Evolutionary conservation across 2,329 filamentous ascomycete genomes (phyloP).

Genomic region (Fusarium albosuccineum): DNA sequence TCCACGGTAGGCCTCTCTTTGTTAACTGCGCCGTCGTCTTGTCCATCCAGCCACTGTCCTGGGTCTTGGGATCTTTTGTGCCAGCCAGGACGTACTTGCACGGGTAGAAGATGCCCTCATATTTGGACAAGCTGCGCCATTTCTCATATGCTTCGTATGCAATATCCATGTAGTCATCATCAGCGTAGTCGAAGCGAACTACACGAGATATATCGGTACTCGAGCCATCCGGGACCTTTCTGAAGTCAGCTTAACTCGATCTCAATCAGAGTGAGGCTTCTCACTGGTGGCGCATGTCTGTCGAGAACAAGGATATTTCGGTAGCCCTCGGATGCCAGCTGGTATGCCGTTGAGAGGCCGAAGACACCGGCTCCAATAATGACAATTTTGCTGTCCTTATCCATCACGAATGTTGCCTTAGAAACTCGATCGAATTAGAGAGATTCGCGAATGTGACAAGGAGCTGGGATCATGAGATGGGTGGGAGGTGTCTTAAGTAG

Average conservation of each 20-base stretch:
- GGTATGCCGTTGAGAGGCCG: constrained; percentile 46
- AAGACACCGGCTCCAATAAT: constrained; percentile 51
- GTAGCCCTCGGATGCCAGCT: constrained; percentile 46
- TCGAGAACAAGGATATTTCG: constrained; percentile 53
- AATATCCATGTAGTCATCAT: constrained; percentile 70
- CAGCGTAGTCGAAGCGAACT: constrained; percentile 69
- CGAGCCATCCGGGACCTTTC: constrained; percentile 49
- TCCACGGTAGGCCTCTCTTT: constrained; percentile 21
- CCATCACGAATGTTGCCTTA: constrained; percentile 13
- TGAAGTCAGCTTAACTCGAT: not conserved
- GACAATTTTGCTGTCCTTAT: constrained; percentile 36
- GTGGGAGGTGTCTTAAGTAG: too few species aligned
- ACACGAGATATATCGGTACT: constrained; percentile 54
- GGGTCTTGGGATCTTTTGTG: not conserved
- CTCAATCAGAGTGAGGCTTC: not conserved
- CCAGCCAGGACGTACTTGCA: constrained; percentile 23
- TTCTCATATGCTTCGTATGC: constrained; percentile 51
- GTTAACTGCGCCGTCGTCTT: constrained; percentile 30
- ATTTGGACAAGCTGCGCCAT: constrained; percentile 27
- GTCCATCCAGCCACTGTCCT: constrained; percentile 23
- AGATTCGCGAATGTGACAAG: too few species aligned
- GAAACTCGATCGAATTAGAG: too few species aligned
- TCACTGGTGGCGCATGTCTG: constrained; percentile 49
- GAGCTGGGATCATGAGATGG: too few species aligned
- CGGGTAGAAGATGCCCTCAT: constrained; percentile 28